phyloP scores from a whole-genome alignment of 2,329 filamentous ascomycete genomes.

The Magnaporthales sp. region DNA sequence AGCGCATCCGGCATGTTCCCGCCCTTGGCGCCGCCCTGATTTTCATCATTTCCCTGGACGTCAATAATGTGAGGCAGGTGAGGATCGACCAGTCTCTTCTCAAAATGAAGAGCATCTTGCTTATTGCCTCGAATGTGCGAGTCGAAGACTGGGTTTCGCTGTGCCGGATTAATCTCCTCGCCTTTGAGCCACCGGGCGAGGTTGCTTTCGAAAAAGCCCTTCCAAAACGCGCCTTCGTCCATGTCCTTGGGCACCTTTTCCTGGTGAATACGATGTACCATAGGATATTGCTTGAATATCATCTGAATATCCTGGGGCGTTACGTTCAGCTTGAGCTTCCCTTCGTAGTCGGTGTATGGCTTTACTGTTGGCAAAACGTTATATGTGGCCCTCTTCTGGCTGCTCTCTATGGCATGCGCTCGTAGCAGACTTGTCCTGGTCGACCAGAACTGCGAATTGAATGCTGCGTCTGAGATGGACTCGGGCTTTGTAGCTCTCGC shows the following conservation, averaged over 20 bases:
- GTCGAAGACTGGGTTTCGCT: conserved; percentile 76
- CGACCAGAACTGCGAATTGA: conserved; percentile 92
- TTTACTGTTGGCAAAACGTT: conserved; percentile 91
- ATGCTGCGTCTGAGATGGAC: conserved; percentile 68
- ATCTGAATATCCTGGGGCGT: conserved; percentile 87
- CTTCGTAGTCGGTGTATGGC: conserved; percentile 62
- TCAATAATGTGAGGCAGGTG: conserved; percentile 86
- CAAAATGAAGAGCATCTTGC: conserved; percentile 48
- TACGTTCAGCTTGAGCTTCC: conserved; percentile 58
- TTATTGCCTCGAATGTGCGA: conserved; percentile 59
- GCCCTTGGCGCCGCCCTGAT: conserved; percentile 71
- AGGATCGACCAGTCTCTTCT: conserved; percentile 47
- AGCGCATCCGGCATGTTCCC: conserved; percentile 86
- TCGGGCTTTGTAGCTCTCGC: conserved; percentile 76
- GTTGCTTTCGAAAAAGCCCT: conserved; percentile 83
- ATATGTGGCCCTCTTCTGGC: conserved; percentile 81
- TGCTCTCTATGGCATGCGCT: conserved; percentile 80
- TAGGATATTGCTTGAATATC: conserved; percentile 86
- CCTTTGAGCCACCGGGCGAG: conserved; percentile 88
- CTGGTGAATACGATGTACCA: conserved; percentile 85
- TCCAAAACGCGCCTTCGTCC: conserved; percentile 76
- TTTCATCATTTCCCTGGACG: conserved; percentile 88
- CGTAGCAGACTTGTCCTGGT: conserved; percentile 78
- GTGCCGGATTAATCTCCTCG: conserved; percentile 72
- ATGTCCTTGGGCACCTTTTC: conserved; percentile 69